Evolutionary conservation across 345 rosid species (phyloP).

Genomic region (Gossypium ekmanianum): DNA sequence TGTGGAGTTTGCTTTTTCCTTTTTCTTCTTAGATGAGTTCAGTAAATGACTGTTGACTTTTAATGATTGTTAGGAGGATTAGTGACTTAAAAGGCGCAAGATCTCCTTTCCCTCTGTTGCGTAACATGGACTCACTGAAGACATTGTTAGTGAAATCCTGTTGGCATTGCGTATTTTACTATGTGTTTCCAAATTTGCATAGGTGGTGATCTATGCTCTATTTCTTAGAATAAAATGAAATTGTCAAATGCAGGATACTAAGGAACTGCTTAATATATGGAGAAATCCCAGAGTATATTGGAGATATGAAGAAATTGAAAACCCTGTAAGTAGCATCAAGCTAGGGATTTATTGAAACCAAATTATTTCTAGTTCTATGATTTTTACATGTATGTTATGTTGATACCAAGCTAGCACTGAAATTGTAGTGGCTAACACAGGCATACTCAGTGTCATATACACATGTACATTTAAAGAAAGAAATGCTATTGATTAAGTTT

Average conservation of each 20-base stretch:
- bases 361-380: background rate
- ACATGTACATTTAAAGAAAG: background rate
- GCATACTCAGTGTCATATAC: background rate
- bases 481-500: background rate
- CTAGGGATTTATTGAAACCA: background rate
- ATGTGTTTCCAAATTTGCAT: background rate
- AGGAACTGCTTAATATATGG: conserved; percentile 63
- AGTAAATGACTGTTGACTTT: conserved; percentile 12
- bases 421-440: background rate
- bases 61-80: conserved; percentile 53
- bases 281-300: conserved; percentile 57
- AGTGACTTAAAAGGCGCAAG: conserved; percentile 60
- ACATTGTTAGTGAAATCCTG: conserved; percentile 55
- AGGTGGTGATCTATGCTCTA: background rate
- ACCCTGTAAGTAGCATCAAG: conserved; percentile 50
- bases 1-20: background rate
- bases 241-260: conserved; percentile 45
- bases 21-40: background rate
- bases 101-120: conserved; percentile 55
- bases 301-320: conserved; percentile 55
- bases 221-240: conserved; percentile 6
- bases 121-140: conserved; percentile 53
- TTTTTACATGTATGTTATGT: background rate
- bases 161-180: background rate
- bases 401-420: background rate